Evolutionary conservation across 106 monocot species (phyloP).

Genomic region (Dioscorea dumetorum): DNA sequence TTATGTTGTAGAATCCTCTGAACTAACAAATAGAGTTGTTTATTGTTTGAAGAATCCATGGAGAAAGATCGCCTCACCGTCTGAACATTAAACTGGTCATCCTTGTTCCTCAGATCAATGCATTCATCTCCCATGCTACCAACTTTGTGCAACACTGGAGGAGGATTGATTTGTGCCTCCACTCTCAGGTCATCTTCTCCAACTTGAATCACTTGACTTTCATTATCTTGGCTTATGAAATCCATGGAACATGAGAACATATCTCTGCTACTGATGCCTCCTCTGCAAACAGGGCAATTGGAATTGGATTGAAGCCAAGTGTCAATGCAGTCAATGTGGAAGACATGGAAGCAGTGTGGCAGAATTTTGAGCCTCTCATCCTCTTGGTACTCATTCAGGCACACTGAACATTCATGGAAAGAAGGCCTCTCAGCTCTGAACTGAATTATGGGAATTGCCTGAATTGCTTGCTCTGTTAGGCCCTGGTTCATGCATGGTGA

Average conservation of each 20-base stretch:
- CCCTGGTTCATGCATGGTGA: constrained; percentile 12
- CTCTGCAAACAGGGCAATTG: constrained; percentile 66
- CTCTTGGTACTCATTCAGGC: constrained; percentile 48
- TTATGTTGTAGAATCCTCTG: constrained; percentile 32
- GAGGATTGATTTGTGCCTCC: not conserved
- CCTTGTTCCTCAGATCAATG: constrained; percentile 23
- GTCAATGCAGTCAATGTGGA: constrained; percentile 84
- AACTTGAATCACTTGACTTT: constrained; percentile 12
- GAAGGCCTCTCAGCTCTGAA: constrained; percentile 15
- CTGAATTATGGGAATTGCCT: constrained; percentile 36
- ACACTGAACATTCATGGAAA: constrained; percentile 52
- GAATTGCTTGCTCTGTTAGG: constrained; percentile 31
- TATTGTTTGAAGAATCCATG: constrained; percentile 57
- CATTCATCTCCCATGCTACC: constrained; percentile 67
- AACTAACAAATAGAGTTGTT: constrained; percentile 35
- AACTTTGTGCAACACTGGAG: constrained; percentile 9
- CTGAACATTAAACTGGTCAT: constrained; percentile 33
- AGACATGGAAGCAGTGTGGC: constrained; percentile 55
- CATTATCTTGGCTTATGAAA: not conserved
- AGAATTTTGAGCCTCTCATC: constrained; percentile 46
- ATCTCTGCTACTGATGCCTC: constrained; percentile 12
- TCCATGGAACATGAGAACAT: not conserved
- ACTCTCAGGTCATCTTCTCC: not conserved
- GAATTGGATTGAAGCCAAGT: constrained; percentile 60
- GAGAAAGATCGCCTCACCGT: constrained; percentile 68